Percentiles rank a stretch among this genome's conserved stretches.
Evolutionary conservation across 306 rosid species (phyloP).

Genomic region (Medicago ruthenica): DNA sequence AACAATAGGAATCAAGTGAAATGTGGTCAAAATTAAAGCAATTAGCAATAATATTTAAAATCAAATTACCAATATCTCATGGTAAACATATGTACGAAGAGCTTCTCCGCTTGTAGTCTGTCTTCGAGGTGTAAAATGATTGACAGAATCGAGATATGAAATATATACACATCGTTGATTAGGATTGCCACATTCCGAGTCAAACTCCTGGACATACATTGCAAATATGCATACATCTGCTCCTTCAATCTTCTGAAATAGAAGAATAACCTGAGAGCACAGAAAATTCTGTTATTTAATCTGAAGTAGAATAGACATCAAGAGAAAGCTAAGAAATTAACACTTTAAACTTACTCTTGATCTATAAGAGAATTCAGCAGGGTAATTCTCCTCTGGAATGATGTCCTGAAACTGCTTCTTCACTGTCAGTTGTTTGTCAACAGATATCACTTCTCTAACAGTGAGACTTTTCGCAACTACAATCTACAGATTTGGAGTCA

Average conservation of each 20-base stretch:
- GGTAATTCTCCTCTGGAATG: too few species aligned
- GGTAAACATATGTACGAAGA: conserved; percentile 77
- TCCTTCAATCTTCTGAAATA: conserved; percentile 78
- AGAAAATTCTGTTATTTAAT: background rate
- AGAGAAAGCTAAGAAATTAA: background rate
- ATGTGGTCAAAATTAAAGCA: background rate
- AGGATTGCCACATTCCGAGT: conserved; percentile 65
- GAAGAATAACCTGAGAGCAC: conserved; percentile 62
- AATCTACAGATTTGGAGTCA: conserved; percentile 49
- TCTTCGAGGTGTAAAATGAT: conserved; percentile 65
- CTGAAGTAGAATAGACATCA: conserved; percentile 14
- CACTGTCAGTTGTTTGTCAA: too few species aligned
- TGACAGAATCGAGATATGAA: conserved; percentile 73
- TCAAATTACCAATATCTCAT: conserved; percentile 65
- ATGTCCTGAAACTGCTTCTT: too few species aligned
- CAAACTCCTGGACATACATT: conserved; percentile 72
- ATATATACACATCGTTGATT: conserved; percentile 63
- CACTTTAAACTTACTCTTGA: conserved; percentile 57
- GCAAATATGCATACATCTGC: conserved; percentile 70
- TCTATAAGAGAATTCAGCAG: too few species aligned
- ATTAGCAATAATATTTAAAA: background rate
- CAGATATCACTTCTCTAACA: conserved; percentile 70
- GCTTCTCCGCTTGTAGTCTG: conserved; percentile 62
- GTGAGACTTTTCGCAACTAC: conserved; percentile 56
- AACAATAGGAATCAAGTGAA: background rate